phyloP scores from a whole-genome alignment of 805 yeast species.

The Hanseniaspora clermontiae region DNA sequence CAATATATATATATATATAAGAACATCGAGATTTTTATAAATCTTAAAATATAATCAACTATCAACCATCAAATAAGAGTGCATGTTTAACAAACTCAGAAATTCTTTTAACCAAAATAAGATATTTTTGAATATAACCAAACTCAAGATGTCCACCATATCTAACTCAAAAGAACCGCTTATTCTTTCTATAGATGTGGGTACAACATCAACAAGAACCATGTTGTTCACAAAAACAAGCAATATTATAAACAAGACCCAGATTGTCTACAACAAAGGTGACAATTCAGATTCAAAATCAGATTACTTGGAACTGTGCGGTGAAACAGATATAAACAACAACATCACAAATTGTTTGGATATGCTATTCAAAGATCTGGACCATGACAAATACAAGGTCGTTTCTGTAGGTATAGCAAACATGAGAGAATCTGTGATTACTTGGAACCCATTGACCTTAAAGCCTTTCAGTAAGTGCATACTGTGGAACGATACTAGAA shows the following conservation, averaged over 20 bases:
- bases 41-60: no score
- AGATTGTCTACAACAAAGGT: conserved; percentile 50
- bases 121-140: neutral
- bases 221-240: conserved; percentile 67
- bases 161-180: conserved; percentile 23
- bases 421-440: conserved; percentile 87
- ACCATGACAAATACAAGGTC: conserved; percentile 50
- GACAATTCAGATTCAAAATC: conserved; percentile 1
- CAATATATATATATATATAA: no score
- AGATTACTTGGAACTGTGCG: conserved; percentile 1
- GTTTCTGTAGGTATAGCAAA: conserved; percentile 79
- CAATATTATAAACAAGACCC: conserved; percentile 72
- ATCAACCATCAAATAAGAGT: neutral
- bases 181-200: conserved; percentile 71
- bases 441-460: conserved; percentile 80
- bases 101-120: neutral
- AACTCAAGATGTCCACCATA: neutral
- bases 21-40: neutral
- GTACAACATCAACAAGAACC: conserved; percentile 85
- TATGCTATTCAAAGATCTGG: conserved; percentile 45
- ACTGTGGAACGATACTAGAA: conserved; percentile 93
- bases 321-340: conserved; percentile 25
- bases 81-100: neutral
- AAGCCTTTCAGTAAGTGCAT: conserved; percentile 68
- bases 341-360: conserved; percentile 72